Conservation (phyloP, 805 yeast species). For the Priceomyces melissophilus region DNA sequence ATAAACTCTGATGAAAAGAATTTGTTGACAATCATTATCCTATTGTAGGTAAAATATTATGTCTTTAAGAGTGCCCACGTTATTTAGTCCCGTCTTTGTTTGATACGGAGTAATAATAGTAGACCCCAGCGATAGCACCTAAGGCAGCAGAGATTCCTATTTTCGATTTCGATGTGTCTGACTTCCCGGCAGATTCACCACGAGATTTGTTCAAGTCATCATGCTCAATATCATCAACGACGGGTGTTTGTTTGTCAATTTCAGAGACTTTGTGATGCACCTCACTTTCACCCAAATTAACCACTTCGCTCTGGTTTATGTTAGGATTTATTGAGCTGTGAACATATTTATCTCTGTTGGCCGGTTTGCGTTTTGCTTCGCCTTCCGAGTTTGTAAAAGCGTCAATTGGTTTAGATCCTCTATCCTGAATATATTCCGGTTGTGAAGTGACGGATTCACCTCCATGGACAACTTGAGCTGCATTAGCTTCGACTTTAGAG, state of each 20-base stretch:
- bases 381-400: slow-evolving; percentile 10
- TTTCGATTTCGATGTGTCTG: slow-evolving; percentile 4
- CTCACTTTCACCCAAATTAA: slow-evolving; percentile 31
- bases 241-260: slow-evolving; percentile 26
- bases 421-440: slow-evolving; percentile 38
- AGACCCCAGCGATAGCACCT: slow-evolving; percentile 29
- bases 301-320: slow-evolving; percentile 34
- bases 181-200: slow-evolving; percentile 4
- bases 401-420: slow-evolving; percentile 35
- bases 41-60: too few species aligned
- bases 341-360: slow-evolving; percentile 37
- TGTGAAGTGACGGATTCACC: slow-evolving; percentile 38
- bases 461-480: slow-evolving; percentile 39
- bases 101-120: slow-evolving; percentile 11
- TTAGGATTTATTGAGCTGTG: slow-evolving; percentile 41
- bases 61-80: neutral
- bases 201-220: slow-evolving; percentile 21
- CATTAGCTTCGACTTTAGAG: slow-evolving; percentile 43
- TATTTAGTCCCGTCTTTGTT: slow-evolving; percentile 2
- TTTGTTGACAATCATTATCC: too few species aligned
- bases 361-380: slow-evolving; percentile 21
- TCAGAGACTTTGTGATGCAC: slow-evolving; percentile 34
- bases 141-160: slow-evolving; percentile 18
- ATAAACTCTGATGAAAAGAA: too few species aligned
- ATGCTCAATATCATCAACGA: slow-evolving; percentile 38